These are phyloP conservation scores for Petunia secreta DNA, from an alignment of 257 asterid species.

Conservation along the genomic window DNA sequence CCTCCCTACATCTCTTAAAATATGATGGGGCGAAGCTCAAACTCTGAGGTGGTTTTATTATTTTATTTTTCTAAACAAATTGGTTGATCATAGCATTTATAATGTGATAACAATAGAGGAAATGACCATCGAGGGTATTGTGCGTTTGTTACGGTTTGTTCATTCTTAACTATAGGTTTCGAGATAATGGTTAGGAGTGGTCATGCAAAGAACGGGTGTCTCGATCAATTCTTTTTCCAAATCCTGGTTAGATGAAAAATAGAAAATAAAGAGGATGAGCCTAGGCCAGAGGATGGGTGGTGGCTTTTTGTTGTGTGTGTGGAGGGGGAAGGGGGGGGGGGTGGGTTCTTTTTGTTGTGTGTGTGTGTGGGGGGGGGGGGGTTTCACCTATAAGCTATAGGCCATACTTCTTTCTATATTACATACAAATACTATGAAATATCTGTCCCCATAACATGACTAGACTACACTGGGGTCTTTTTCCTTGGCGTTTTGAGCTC, in stretches of 20 bases:
- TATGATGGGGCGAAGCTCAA: too few species aligned
- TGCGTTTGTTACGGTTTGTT: rapidly evolving
- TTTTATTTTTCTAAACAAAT: too few species aligned
- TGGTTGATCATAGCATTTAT: not conserved
- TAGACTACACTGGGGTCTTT: slow-evolving; percentile 14
- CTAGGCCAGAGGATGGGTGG: not conserved
- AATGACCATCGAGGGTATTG: too few species aligned
- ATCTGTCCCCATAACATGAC: not conserved
- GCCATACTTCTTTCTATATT: not conserved
- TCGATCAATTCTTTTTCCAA: not conserved
- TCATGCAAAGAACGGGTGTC: too few species aligned
- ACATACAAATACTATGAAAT: not conserved
- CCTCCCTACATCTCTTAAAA: not conserved
- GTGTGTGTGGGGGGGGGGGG: not conserved
- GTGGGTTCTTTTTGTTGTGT: not conserved
- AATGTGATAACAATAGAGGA: not conserved
- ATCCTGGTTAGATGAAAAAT: not conserved
- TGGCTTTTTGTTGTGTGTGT: not conserved
- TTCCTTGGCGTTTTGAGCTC: slow-evolving; percentile 4
- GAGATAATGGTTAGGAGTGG: not conserved
- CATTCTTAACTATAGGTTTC: not conserved
- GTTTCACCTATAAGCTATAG: too few species aligned
- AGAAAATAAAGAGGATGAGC: not conserved
- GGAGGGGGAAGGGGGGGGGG: not conserved
- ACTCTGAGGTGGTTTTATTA: too few species aligned